These are phyloP conservation scores for Leccinum subgranulosum DNA, from an alignment of 768 basidiomycete genomes.

Conservation along the genomic window DNA sequence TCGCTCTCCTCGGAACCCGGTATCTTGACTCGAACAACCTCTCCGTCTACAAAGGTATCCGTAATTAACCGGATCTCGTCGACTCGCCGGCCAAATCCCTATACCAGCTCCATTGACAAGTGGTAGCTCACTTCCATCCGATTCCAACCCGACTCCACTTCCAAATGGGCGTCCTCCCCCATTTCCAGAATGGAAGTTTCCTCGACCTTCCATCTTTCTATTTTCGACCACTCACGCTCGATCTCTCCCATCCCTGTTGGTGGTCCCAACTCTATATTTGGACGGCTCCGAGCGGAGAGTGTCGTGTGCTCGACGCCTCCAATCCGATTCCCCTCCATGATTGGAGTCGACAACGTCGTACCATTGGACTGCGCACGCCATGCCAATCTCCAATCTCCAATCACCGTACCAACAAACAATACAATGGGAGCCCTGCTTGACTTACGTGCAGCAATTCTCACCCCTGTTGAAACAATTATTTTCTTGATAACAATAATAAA, in stretches of 20 bases:
- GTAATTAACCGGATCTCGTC: background rate
- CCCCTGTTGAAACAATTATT: background rate
- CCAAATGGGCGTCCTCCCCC: background rate
- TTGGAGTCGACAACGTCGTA: background rate
- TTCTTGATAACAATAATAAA: background rate
- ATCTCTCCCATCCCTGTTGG: constrained; percentile 1
- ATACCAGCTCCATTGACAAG: too few species aligned
- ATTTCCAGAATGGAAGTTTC: constrained; percentile 12
- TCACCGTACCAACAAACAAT: background rate
- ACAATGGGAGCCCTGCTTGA: background rate
- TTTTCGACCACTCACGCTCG: constrained; percentile 8
- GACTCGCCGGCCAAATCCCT: constrained; percentile 4
- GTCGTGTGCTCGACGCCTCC: constrained; percentile 3
- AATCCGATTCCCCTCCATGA: background rate
- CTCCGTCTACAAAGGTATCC: background rate
- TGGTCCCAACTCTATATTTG: constrained; percentile 2
- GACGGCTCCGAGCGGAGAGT: background rate
- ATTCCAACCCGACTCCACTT: constrained; percentile 10
- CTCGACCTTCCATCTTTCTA: constrained; percentile 16
- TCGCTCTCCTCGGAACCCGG: background rate
- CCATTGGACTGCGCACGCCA: background rate
- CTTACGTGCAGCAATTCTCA: background rate
- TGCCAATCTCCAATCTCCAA: background rate
- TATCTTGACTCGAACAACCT: background rate
- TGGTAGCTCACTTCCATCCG: background rate